Conservation (phyloP, 176 grass and related monocot genomes). For the Hsuehochloa calcarea region DNA sequence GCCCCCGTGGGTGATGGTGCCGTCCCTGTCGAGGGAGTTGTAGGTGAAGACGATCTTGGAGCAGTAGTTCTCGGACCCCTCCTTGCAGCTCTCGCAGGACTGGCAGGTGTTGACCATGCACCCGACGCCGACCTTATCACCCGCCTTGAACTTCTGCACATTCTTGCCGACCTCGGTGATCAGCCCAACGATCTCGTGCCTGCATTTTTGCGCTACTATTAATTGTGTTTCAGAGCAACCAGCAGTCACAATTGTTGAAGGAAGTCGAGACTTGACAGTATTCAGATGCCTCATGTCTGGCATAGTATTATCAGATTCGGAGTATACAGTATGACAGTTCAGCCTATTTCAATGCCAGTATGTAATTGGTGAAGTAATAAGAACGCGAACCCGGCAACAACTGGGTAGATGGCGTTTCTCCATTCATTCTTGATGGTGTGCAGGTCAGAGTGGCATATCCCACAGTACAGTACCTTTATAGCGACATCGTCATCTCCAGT, state of each 20-base stretch:
- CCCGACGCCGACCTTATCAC: slow-evolving; percentile 55
- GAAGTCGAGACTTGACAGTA: not conserved
- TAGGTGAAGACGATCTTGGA: slow-evolving; percentile 48
- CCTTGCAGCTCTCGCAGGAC: slow-evolving; percentile 45
- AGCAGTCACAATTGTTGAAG: not conserved
- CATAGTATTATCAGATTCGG: not conserved
- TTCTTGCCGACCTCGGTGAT: slow-evolving; percentile 57
- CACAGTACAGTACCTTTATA: slow-evolving; percentile 80
- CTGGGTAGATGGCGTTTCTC: slow-evolving; percentile 59
- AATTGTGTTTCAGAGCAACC: not conserved
- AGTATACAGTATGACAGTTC: not conserved
- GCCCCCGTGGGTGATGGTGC: slow-evolving; percentile 48
- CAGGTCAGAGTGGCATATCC: slow-evolving; percentile 85
- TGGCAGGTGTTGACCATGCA: slow-evolving; percentile 64
- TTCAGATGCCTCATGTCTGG: not conserved
- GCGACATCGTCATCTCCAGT: slow-evolving; percentile 74
- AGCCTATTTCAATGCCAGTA: not conserved
- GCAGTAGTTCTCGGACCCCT: slow-evolving; percentile 55
- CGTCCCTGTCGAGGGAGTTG: slow-evolving; percentile 51
- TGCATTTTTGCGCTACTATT: not conserved
- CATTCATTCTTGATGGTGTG: slow-evolving; percentile 85
- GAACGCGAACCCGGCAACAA: slow-evolving; percentile 59
- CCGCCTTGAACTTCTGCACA: slow-evolving; percentile 37
- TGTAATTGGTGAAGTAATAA: not conserved
- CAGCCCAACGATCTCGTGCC: slow-evolving; percentile 61